Percentiles rank a stretch among this genome's conserved stretches.
Evolutionary conservation across 768 basidiomycete species (phyloP).

Genomic region (Leccinellum albellum): DNA sequence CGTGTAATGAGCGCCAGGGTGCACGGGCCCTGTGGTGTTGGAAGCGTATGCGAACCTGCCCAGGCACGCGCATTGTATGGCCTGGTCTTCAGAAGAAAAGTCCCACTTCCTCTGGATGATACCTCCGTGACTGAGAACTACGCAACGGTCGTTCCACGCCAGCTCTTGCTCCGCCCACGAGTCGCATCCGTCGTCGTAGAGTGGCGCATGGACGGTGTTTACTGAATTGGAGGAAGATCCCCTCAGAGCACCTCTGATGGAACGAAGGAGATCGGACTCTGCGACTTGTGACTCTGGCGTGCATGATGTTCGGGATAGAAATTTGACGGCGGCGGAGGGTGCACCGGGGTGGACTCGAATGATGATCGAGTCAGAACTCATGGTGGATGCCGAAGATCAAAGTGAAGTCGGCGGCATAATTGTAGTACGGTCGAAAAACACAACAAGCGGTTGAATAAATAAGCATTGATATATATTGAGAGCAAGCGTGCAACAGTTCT

Average conservation of each 20-base stretch:
- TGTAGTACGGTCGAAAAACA: neutral
- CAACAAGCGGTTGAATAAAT: neutral
- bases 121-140: constrained; percentile 63
- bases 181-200: constrained; percentile 38
- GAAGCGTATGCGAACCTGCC: constrained; percentile 61
- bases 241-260: constrained; percentile 58
- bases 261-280: constrained; percentile 45
- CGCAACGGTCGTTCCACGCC: constrained; percentile 63
- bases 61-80: constrained; percentile 77
- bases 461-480: neutral
- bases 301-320: constrained; percentile 33
- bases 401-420: neutral
- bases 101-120: constrained; percentile 71
- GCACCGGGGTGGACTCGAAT: constrained; percentile 42
- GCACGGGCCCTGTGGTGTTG: constrained; percentile 24
- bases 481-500: constrained; percentile 9
- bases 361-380: constrained; percentile 19
- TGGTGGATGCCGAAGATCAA: constrained; percentile 1
- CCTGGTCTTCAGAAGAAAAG: constrained; percentile 66
- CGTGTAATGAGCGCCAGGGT: constrained; percentile 29
- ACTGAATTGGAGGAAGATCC: constrained; percentile 46
- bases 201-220: constrained; percentile 40
- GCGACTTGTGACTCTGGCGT: constrained; percentile 1
- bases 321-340: constrained; percentile 42
- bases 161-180: constrained; percentile 58